Conservation (phyloP, 2,329 filamentous ascomycete genomes). For the Eutypella sp. region DNA sequence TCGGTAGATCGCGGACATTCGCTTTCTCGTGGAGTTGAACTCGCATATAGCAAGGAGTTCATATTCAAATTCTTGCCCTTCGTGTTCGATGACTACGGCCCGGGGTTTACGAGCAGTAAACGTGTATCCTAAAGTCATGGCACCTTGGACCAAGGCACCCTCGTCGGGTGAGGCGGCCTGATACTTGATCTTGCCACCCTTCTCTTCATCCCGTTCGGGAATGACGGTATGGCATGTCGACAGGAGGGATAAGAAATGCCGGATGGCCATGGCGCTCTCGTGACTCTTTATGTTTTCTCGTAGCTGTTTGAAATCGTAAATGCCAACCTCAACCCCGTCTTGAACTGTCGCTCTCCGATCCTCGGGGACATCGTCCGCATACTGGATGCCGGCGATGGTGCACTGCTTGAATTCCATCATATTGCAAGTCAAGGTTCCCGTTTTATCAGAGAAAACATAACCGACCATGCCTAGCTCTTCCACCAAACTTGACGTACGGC, state of each 20-base stretch:
- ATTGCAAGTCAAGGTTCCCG: slow-evolving; percentile 94
- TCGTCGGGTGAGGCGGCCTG: slow-evolving; percentile 97
- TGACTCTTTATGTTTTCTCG: slow-evolving; percentile 61
- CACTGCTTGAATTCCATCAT: slow-evolving; percentile 98
- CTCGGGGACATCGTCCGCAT: slow-evolving; percentile 86
- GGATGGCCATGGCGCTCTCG: slow-evolving; percentile 45
- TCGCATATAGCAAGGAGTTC: slow-evolving; percentile 95
- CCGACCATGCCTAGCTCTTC: slow-evolving; percentile 98
- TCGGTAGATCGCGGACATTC: slow-evolving; percentile 96
- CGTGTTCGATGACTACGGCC: slow-evolving; percentile 76
- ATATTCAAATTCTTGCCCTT: slow-evolving; percentile 71
- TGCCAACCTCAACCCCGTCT: slow-evolving; percentile 71
- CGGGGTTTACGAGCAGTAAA: slow-evolving; percentile 88
- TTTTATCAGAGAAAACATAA: slow-evolving; percentile 98
- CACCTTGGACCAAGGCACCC: slow-evolving; percentile 92
- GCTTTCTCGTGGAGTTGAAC: slow-evolving; percentile 95
- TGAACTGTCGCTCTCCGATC: slow-evolving; percentile 77
- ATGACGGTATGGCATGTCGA: slow-evolving; percentile 96
- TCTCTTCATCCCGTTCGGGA: slow-evolving; percentile 77
- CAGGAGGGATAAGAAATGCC: slow-evolving; percentile 84
- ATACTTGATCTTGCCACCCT: slow-evolving; percentile 82
- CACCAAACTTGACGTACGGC: slow-evolving; percentile 90
- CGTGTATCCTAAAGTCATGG: slow-evolving; percentile 76
- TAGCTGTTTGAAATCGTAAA: slow-evolving; percentile 79
- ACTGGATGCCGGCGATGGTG: slow-evolving; percentile 88